Evolutionary conservation across 495 filamentous ascomycete genomes (phyloP).

Genomic region (Penicillium pulvis): DNA sequence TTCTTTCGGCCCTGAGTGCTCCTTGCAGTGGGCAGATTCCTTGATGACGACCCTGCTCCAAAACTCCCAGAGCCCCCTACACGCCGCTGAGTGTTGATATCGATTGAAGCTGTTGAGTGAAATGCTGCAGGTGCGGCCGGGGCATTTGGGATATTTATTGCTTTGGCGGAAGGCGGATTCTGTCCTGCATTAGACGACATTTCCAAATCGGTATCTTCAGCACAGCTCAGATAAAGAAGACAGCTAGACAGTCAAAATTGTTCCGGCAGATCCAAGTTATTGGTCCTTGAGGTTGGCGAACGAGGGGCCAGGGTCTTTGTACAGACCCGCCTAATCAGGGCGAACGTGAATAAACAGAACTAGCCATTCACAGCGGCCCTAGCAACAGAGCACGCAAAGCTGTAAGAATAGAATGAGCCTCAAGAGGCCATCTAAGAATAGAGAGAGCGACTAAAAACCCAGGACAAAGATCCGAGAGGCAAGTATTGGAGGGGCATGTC

Average conservation of each 20-base stretch:
- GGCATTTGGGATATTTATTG: slow-evolving; percentile 42
- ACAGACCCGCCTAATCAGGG: slow-evolving; percentile 9
- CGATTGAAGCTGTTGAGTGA: slow-evolving; percentile 36
- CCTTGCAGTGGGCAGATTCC: slow-evolving; percentile 53
- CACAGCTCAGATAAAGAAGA: too few species aligned
- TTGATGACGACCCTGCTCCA: slow-evolving; percentile 60
- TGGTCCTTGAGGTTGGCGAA: neutral
- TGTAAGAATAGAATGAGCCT: slow-evolving; percentile 19
- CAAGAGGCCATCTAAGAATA: slow-evolving; percentile 29
- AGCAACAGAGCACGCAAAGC: neutral
- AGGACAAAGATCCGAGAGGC: neutral
- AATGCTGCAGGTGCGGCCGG: slow-evolving; percentile 41
- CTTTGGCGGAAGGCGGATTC: slow-evolving; percentile 46
- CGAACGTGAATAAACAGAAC: neutral
- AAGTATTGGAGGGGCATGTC: slow-evolving; percentile 16
- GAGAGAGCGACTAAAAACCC: slow-evolving; percentile 11
- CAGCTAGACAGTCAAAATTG: neutral
- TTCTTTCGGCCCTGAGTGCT: slow-evolving; percentile 76
- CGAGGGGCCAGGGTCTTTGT: slow-evolving; percentile 4
- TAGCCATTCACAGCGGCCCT: slow-evolving; percentile 10
- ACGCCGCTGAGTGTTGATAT: slow-evolving; percentile 62
- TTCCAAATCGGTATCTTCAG: slow-evolving; percentile 17
- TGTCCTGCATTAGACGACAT: slow-evolving; percentile 56
- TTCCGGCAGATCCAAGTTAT: neutral
- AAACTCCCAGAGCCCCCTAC: slow-evolving; percentile 64